These are phyloP conservation scores for Lepidium aucheri DNA, from an alignment of 345 rosid genomes.

Conservation along the genomic window DNA sequence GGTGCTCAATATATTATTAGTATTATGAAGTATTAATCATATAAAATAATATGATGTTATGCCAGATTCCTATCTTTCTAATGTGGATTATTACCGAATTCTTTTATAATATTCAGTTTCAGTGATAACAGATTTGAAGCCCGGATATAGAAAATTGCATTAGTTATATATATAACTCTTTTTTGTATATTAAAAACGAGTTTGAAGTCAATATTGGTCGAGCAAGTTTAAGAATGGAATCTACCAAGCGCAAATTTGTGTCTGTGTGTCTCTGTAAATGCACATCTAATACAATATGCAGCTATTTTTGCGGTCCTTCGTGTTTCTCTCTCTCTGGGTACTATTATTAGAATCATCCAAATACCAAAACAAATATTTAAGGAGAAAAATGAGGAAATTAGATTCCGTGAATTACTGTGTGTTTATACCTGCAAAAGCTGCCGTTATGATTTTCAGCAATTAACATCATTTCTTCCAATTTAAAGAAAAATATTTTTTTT, in stretches of 20 bases:
- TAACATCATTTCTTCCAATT: not conserved
- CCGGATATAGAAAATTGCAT: not conserved
- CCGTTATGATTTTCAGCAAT: conserved; percentile 1
- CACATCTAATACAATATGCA: not conserved
- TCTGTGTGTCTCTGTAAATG: not conserved
- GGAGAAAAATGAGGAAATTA: not conserved
- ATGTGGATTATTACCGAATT: not conserved
- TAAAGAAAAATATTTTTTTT: not conserved
- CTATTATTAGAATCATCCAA: conserved; percentile 12
- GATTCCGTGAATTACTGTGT: conserved; percentile 19
- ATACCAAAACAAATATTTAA: too few species aligned
- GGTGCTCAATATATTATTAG: too few species aligned
- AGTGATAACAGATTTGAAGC: not conserved
- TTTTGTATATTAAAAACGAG: too few species aligned
- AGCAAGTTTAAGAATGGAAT: not conserved
- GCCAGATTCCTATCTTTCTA: not conserved
- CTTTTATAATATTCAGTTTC: not conserved
- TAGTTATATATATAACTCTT: not conserved
- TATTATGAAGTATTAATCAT: not conserved
- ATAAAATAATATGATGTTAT: too few species aligned
- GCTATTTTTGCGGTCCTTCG: conserved; percentile 3
- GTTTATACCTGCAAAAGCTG: conserved; percentile 7
- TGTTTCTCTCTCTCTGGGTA: not conserved
- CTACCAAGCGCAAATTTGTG: not conserved
- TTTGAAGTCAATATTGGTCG: not conserved